Conservation (phyloP, 345 rosid genomes). For the Brassica napus region Da-Ae NC_063448.1:13048501-13049000, state of each 20-base stretch:
- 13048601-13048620: too few species aligned
- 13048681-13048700: background rate
- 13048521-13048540: background rate
- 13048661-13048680: background rate
- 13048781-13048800: conserved; percentile 14
- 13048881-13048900: conserved; percentile 23
- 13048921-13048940: conserved; percentile 3
- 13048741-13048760: conserved; percentile 1
- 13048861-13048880: conserved; percentile 31
- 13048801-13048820: conserved; percentile 26
- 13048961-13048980: background rate
- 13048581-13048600: too few species aligned
- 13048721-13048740: background rate
- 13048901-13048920: conserved; percentile 8
- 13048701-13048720: background rate
- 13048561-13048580: too few species aligned
- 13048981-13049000: background rate
- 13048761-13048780: conserved; percentile 27
- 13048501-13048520: background rate
- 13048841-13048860: conserved; percentile 12
- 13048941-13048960: background rate
- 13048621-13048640: too few species aligned
- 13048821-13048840: conserved; percentile 4
- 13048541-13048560: too few species aligned
- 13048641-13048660: background rate